Evolutionary conservation across 805 yeast genomes (phyloP), one percentile per base, ranked within the genome.

Genomic region (Brettanomyces bruxellensis): DNA sequence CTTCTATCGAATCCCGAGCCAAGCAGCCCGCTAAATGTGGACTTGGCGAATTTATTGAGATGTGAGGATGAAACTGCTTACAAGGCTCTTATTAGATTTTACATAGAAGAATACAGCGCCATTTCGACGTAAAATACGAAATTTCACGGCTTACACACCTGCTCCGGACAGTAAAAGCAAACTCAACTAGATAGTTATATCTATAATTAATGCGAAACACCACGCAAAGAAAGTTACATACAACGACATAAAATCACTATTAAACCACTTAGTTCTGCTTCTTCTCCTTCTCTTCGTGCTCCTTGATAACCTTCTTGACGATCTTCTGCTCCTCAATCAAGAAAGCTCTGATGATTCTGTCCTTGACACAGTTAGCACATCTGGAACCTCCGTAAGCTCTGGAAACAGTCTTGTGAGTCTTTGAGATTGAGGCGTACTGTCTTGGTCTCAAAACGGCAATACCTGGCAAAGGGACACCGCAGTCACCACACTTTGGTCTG

Each of bases 311-410:
- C 79, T 95, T 89, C 90, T 93, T 95, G 72, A 93, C 99, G 61
- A 93, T 90, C 88, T 93, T 95, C 81, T 93, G 98, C 81, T 93
- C 99, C 81, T 95, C 99, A 63, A 93, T 87, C 74, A 93, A 85
- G 89, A 93, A 93, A 69, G 99, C 97, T 80, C 99, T 91, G 72
- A 91, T 91, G 66, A 93, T 83, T 84, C 97, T 88, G 78, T 91
- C 96, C 85, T 91, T 91, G 72, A 91, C 98, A 80, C 96, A 88
- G 87, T 80, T 88, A 73, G 91, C 96, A 80, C 93, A 88, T 81
- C 86, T 85, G 69, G 87, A 83, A 75, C 99, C 99, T 81, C 99
- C 99, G 91, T 93, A 93, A 66, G 96, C 90, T 83, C 99, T 93
- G 70, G 91, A 90, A 63, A 93, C 99, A 63, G 96, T 86, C 84